Conservation (phyloP, 768 basidiomycete genomes). For the Sarcodon aspratus region DNA sequence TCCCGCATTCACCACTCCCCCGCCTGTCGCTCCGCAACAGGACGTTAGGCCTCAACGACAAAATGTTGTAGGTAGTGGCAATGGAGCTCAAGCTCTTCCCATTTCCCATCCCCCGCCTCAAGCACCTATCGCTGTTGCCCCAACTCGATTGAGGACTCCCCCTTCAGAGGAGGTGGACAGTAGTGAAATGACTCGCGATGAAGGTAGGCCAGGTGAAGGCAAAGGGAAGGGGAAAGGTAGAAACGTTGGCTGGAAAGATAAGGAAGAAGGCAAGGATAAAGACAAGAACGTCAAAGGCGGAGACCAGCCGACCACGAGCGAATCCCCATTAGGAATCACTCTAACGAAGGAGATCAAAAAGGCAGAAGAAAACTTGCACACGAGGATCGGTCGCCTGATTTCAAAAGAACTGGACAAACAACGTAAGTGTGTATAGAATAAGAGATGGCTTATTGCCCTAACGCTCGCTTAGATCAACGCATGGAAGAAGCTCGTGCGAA, state of each 20-base stretch:
- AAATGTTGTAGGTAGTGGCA: constrained; percentile 4
- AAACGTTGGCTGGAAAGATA: constrained; percentile 54
- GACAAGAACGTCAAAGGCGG: constrained; percentile 24
- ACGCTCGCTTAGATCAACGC: constrained; percentile 52
- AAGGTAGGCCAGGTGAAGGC: constrained; percentile 34
- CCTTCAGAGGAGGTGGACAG: constrained; percentile 63
- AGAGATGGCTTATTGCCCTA: no score
- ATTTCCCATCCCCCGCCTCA: not conserved
- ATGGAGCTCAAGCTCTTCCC: constrained; percentile 17
- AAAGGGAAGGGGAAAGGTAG: constrained; percentile 42
- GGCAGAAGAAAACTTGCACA: constrained; percentile 73
- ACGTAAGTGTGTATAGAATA: constrained; percentile 36
- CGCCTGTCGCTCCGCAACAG: constrained; percentile 16
- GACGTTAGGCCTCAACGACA: not conserved
- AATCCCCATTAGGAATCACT: constrained; percentile 43
- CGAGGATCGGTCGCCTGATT: constrained; percentile 66
- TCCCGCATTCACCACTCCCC: constrained; percentile 30
- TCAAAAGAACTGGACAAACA: constrained; percentile 87
- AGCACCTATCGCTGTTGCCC: constrained; percentile 8
- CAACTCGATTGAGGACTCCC: constrained; percentile 49
- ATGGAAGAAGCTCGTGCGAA: constrained; percentile 71
- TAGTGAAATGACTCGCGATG: constrained; percentile 49
- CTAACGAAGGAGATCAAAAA: constrained; percentile 71
- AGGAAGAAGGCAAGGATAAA: constrained; percentile 23
- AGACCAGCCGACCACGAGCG: constrained; percentile 27